These are phyloP conservation scores for Synchytrium microbalum DNA, from an alignment of 371 early-diverging fungal genomes.

Conservation along the genomic window DNA sequence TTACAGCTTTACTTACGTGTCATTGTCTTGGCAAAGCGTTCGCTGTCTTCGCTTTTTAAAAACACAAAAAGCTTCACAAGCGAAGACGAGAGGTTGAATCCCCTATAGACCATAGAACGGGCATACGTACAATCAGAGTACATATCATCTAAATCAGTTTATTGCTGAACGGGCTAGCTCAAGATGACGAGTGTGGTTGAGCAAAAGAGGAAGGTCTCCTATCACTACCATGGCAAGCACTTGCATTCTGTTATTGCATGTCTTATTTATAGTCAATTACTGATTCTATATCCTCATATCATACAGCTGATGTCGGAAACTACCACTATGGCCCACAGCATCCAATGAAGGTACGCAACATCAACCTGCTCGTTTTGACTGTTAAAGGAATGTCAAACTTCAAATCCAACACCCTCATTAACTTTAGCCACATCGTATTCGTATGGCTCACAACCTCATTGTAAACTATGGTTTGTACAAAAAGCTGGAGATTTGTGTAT, in stretches of 20 bases:
- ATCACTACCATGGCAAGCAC: slow-evolving; percentile 33
- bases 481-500: slow-evolving; percentile 77
- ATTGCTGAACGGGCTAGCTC: too few relatives aligned
- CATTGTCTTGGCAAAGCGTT: too few relatives aligned
- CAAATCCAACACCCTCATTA: neutral
- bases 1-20: too few relatives aligned
- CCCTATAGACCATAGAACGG: too few relatives aligned
- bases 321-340: slow-evolving; percentile 66
- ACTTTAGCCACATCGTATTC: slow-evolving; percentile 89
- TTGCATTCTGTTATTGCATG: neutral
- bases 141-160: too few relatives aligned
- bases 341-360: slow-evolving; percentile 84
- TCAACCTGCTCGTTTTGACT: neutral
- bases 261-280: neutral
- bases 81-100: too few relatives aligned
- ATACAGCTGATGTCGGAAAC: neutral
- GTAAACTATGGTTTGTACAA: slow-evolving; percentile 94
- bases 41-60: too few relatives aligned
- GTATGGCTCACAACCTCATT: slow-evolving; percentile 97
- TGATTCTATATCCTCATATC: neutral
- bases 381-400: slow-evolving; percentile 4
- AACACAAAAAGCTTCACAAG: too few relatives aligned
- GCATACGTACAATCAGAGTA: too few relatives aligned
- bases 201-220: slow-evolving; percentile 24
- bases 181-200: neutral